Conservation (phyloP, 306 rosid species). For the Oemleria cerasiformis region DNA sequence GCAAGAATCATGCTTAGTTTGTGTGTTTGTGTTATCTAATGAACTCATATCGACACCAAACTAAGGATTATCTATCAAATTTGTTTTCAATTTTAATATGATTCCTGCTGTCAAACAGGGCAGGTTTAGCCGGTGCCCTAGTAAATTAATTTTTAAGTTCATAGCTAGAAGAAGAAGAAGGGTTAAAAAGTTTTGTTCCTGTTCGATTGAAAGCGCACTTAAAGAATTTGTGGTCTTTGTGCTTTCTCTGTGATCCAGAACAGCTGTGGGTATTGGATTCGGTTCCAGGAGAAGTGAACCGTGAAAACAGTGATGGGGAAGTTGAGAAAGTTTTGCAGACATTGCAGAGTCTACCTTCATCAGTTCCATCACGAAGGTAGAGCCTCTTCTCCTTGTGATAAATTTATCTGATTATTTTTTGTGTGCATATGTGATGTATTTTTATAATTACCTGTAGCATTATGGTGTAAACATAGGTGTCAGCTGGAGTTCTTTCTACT, state of each 20-base stretch:
- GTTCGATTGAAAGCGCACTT: constrained; percentile 13
- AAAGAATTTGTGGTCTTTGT: constrained; percentile 6
- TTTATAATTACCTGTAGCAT: neutral
- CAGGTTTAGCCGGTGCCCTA: neutral
- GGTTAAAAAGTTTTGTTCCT: neutral
- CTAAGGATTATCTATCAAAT: neutral
- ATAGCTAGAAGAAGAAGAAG: neutral
- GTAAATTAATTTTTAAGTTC: neutral
- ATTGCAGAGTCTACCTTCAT: constrained; percentile 64
- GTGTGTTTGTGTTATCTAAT: too few species aligned
- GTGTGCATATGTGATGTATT: neutral
- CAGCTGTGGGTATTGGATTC: constrained; percentile 97
- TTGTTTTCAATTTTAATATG: neutral
- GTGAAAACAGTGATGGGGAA: constrained; percentile 59
- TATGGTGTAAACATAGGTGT: neutral
- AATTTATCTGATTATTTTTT: constrained; percentile 8
- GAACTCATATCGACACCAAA: neutral
- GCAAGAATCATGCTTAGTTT: neutral
- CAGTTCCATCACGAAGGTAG: constrained; percentile 75
- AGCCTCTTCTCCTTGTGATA: constrained; percentile 20
- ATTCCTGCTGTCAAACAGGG: neutral
- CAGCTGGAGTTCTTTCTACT: neutral
- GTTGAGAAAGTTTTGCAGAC: constrained; percentile 65
- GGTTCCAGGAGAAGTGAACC: constrained; percentile 66
- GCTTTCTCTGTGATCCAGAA: constrained; percentile 46